Base-by-base conservation (phyloP, 495 filamentous ascomycete species). In the Penicillium paradoxum region DNA sequence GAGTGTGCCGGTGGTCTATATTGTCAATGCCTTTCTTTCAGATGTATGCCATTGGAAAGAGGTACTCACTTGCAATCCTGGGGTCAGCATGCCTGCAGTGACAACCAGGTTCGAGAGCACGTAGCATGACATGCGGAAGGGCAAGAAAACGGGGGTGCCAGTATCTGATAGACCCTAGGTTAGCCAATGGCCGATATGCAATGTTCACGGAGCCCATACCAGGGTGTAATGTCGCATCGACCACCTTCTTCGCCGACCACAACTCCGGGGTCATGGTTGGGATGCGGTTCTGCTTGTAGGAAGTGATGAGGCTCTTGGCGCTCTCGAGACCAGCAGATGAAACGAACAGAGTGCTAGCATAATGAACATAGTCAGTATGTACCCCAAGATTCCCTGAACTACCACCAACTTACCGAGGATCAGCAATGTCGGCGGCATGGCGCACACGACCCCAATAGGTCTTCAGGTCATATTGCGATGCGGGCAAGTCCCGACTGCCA, bases 1-100 rank as follows among this genome's bases (percentile, higher is more conserved):
- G 30, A 98, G 79, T 6, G 90, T 96, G 25, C 92, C 93, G 19
- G 83, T 81, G 36, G 89, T 97, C 83, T 91, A 53, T 36, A 37
- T 7, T 21, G 41, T 25, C 10, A 13, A 10, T 27, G 38, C n/a
- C n/a, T 52, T 18, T 13, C 11, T 2, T 25, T 25, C 19, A 25
- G 45, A 53, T 22, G 29, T 40, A 37, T 42, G 6, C 30, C 10
- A 36, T 11, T 47, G 22, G 11, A 27, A 11, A 21, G 22, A 13
- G 39, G n/a, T n/a, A 25, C 62, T 55, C 55, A 70, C 70, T 49
- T 51, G 45, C 4, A 63, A 59, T 49, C 87, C 86, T 0, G 93
- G 93, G 19, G 91, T 93, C 46, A 98, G 83, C 95, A 97, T 98
- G 62, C 95, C 93, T 4, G 85, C 95, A n/a, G 93, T 98, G 46